Evolutionary conservation across 805 yeast species (phyloP).

Genomic region (Sugiyamaella mastotermitis): DNA sequence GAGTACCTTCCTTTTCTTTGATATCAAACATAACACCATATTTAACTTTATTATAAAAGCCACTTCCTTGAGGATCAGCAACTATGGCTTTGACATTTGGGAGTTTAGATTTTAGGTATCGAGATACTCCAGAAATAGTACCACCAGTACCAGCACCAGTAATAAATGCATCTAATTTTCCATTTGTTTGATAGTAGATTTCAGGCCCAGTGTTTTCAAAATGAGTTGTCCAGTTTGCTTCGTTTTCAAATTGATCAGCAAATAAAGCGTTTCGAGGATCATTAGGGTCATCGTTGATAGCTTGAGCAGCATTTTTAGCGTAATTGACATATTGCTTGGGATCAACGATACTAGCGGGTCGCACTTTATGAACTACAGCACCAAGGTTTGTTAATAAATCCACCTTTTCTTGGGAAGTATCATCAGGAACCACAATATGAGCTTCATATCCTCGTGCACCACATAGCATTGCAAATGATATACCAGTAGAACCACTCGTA

Average conservation of each 20-base stretch:
- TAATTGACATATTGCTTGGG: constrained; percentile 88
- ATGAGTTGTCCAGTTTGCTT: constrained; percentile 82
- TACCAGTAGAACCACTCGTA: constrained; percentile 95
- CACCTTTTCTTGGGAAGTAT: constrained; percentile 80
- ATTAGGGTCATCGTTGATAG: constrained; percentile 33
- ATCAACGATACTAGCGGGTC: constrained; percentile 94
- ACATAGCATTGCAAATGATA: constrained; percentile 85
- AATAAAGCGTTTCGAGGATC: constrained; percentile 58
- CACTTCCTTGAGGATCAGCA: constrained; percentile 97
- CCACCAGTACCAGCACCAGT: constrained; percentile 98
- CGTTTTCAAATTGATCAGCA: constrained; percentile 95
- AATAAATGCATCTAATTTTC: constrained; percentile 65
- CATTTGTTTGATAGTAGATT: constrained; percentile 64
- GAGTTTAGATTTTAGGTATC: constrained; percentile 53
- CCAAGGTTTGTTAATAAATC: constrained; percentile 68
- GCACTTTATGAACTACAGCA: constrained; percentile 76
- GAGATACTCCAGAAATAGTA: constrained; percentile 87
- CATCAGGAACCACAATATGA: constrained; percentile 93
- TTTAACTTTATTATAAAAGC: constrained; percentile 77
- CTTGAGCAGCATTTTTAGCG: constrained; percentile 64
- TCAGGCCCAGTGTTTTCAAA: constrained; percentile 88
- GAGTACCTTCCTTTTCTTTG: constrained; percentile 85
- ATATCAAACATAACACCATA: constrained; percentile 90
- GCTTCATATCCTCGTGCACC: constrained; percentile 83
- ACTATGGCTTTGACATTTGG: constrained; percentile 47